Conservation (phyloP, 2,329 filamentous ascomycete genomes). For the Fusarium mundagurra region DNA sequence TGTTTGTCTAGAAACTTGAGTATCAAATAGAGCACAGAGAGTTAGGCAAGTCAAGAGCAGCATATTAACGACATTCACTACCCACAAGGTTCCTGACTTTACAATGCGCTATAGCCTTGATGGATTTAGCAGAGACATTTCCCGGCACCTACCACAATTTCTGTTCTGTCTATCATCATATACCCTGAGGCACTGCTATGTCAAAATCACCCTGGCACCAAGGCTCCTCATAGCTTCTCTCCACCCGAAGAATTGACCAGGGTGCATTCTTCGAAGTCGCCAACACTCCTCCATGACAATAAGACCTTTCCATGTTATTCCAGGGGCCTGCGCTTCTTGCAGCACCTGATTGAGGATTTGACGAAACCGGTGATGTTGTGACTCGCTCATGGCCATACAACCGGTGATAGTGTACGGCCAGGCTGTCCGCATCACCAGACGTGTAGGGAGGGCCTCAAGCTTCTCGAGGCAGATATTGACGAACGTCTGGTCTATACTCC, state of each 20-base stretch:
- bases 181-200: not conserved
- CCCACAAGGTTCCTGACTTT: not conserved
- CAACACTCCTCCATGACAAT: constrained; percentile 1
- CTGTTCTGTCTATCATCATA: not conserved
- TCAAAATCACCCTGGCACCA: not conserved
- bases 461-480: not conserved
- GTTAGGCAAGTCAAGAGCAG: not conserved
- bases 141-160: not conserved
- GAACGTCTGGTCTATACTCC: not conserved
- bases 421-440: not conserved
- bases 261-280: not conserved
- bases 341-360: not conserved
- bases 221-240: not conserved
- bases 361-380: not conserved
- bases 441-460: not conserved
- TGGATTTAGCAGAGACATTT: rapidly evolving
- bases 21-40: no score
- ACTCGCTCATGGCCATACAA: not conserved
- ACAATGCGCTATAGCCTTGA: rapidly evolving
- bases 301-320: not conserved
- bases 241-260: not conserved
- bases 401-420: not conserved
- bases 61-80: not conserved
- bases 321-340: not conserved
- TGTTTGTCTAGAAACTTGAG: not conserved